Evolutionary conservation across 2,329 filamentous ascomycete species (phyloP), one percentile per base, ranked within the genome.

Genomic region (Cercospora sp.): DNA sequence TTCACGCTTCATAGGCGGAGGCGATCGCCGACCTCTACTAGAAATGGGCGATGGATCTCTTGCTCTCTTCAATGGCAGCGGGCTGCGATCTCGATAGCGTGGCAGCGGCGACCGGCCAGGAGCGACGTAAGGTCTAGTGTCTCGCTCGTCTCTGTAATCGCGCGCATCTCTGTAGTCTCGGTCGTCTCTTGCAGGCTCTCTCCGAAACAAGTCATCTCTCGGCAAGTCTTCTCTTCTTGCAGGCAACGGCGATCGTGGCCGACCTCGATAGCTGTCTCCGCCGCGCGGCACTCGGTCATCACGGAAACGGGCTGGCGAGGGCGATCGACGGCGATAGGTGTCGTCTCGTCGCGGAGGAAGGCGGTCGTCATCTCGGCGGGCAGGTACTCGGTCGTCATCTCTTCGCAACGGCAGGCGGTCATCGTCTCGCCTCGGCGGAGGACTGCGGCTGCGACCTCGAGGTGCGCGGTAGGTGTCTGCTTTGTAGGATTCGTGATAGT

Each of bases 11-110:
- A 74, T 72, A 12, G 76, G 72, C 13, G 79, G 78, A 28, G 80
- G 80, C 59, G 83, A 83, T 45, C 82, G 78, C 57, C 79, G 74
- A 2, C 82, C 81, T 63, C 82, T 79, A 72, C 82, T 84, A 40
- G 80, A 79, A 12, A 80, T 78, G 10, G 82, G 82, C n/a, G 82
- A 84, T n/a, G 76, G 72, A 59, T 85, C 82, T 65, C 83, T 77
- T 49, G 79, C 80, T 69, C 83, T 77, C 74, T 81, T 82, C 67
- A 80, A 65, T 10, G 79, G 80, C 16, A 79, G 76, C 24, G 81
- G 82, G 71, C 82, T 83, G 69, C 82, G 79, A 53, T 82, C 80
- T 63, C 78, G 74, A 71, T 79, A 78, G 61, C 80, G 77, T 62
- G 77, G 78, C 45, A 78, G 77, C 37, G 82, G 81, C 13, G 81